Evolutionary conservation across 2,329 filamentous ascomycete species (phyloP).

Genomic region (Aureobasidium sp.): DNA sequence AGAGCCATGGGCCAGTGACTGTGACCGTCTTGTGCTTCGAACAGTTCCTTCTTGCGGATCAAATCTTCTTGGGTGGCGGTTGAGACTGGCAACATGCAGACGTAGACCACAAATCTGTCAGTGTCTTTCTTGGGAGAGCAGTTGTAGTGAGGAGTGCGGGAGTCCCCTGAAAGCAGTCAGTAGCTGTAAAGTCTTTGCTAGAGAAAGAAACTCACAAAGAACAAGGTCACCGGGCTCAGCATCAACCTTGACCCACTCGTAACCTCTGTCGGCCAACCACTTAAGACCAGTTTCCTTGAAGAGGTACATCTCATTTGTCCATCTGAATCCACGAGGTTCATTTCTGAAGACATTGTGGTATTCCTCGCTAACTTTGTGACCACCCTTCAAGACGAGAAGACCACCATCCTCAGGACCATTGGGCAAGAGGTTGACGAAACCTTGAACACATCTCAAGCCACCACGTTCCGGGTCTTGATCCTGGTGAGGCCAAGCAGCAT

Average conservation of each 20-base stretch:
- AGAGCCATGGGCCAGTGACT: constrained; percentile 18
- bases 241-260: constrained; percentile 19
- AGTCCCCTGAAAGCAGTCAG: constrained; percentile 20
- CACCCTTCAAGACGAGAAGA: constrained; percentile 32
- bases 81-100: constrained; percentile 21
- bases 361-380: constrained; percentile 28
- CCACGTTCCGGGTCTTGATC: constrained; percentile 36
- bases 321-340: constrained; percentile 6
- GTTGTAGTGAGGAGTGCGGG: constrained; percentile 27
- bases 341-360: constrained; percentile 27
- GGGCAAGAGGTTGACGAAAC: constrained; percentile 41
- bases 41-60: constrained; percentile 14
- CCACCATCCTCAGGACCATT: constrained; percentile 33
- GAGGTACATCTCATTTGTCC: constrained; percentile 27
- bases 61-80: constrained; percentile 15
- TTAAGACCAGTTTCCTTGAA: constrained; percentile 26
- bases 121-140: constrained; percentile 22
- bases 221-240: constrained; percentile 20
- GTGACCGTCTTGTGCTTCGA: constrained; percentile 11
- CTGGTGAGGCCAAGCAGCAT: constrained; percentile 33
- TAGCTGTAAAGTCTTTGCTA: not conserved
- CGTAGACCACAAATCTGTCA: constrained; percentile 27
- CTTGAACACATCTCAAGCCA: constrained; percentile 47
- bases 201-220: constrained; percentile 9
- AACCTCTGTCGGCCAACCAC: constrained; percentile 21